Conservation (phyloP, 345 rosid species). For the Mangifera indica region DNA sequence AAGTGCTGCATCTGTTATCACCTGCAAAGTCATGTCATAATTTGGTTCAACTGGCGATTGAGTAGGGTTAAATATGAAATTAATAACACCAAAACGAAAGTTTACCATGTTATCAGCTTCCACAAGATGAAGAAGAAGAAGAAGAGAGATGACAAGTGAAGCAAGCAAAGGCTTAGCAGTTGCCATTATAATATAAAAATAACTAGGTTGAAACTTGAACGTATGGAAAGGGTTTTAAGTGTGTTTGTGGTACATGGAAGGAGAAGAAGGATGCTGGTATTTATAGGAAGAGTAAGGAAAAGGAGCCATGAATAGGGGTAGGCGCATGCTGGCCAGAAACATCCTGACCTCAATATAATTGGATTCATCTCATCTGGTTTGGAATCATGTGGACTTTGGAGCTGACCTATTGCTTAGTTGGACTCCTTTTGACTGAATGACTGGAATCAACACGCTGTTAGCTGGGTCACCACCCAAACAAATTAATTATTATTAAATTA, state of each 20-base stretch:
- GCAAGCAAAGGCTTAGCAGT: conserved; percentile 40
- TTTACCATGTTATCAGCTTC: conserved; percentile 38
- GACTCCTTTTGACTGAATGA: too few species aligned
- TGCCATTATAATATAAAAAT: conserved; percentile 47
- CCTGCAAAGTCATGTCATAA: conserved; percentile 10
- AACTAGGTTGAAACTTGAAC: too few species aligned
- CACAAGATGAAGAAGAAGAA: conserved; percentile 41
- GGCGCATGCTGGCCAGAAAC: background rate
- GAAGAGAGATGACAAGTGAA: conserved; percentile 51
- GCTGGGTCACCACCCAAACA: too few species aligned
- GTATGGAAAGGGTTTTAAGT: too few species aligned
- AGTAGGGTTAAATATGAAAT: background rate
- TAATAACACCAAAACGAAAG: background rate
- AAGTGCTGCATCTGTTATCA: background rate
- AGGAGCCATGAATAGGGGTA: background rate
- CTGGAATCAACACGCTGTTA: too few species aligned
- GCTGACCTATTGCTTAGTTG: too few species aligned
- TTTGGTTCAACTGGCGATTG: background rate
- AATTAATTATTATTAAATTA: too few species aligned
- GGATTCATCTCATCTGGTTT: too few species aligned
- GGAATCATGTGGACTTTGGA: too few species aligned
- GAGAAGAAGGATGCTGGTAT: conserved; percentile 1
- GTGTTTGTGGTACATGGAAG: background rate
- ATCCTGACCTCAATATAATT: too few species aligned
- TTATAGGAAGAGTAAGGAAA: conserved; percentile 18